These are phyloP conservation scores for Betula pendula DNA, from an alignment of 306 rosid genomes.

Conservation along the genomic window DNA sequence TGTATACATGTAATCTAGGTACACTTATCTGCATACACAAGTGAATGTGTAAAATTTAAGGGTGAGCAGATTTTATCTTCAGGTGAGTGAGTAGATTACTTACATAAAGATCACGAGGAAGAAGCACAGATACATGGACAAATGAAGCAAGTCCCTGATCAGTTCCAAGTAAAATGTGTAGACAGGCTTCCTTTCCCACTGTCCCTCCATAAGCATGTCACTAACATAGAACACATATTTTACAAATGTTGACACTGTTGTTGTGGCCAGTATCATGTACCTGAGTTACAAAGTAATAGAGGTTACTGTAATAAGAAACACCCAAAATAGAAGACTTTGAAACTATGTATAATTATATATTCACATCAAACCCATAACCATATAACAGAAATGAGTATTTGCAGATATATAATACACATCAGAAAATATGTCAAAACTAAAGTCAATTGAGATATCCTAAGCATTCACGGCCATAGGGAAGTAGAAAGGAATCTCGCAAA, in stretches of 20 bases:
- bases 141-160: constrained; percentile 91
- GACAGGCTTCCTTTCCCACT: constrained; percentile 96
- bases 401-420: neutral
- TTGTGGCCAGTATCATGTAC: constrained; percentile 99
- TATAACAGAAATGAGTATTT: neutral
- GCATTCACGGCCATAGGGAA: neutral
- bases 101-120: constrained; percentile 91
- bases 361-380: neutral
- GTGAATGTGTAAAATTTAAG: neutral
- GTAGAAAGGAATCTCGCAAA: neutral
- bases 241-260: constrained; percentile 81
- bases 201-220: constrained; percentile 98
- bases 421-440: neutral
- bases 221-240: constrained; percentile 88
- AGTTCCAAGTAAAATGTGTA: constrained; percentile 97
- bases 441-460: neutral
- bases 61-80: neutral
- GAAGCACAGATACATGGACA: constrained; percentile 96
- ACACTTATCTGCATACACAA: neutral
- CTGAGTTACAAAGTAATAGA: constrained; percentile 48
- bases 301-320: constrained; percentile 18
- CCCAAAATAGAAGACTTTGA: constrained; percentile 11
- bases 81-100: constrained; percentile 37
- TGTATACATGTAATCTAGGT: neutral
- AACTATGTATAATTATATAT: neutral